Conservation (phyloP, 108 stramenopile genomes). For the Craspedostauros australis region DNA sequence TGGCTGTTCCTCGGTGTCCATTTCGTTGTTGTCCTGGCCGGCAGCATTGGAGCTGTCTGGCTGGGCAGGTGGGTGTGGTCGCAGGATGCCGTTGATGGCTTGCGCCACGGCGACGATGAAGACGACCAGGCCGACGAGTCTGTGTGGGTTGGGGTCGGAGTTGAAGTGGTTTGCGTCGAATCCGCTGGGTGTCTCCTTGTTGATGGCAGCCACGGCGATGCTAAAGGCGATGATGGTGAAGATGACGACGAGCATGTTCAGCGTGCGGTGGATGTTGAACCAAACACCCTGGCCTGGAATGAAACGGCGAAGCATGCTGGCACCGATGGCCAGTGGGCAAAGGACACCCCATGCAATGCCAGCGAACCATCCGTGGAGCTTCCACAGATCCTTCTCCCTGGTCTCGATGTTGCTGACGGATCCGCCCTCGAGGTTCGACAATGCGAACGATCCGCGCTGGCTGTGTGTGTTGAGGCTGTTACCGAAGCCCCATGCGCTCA, state of each 20-base stretch:
- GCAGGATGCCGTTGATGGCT: constrained; percentile 25
- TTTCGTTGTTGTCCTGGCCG: background rate
- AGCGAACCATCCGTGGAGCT: constrained; percentile 53
- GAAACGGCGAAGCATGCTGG: constrained; percentile 36
- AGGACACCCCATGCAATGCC: constrained; percentile 63
- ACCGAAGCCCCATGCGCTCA: constrained; percentile 37
- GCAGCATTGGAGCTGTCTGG: background rate
- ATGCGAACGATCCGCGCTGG: constrained; percentile 13
- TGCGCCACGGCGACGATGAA: constrained; percentile 40
- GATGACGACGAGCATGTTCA: constrained; percentile 22
- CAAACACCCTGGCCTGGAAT: constrained; percentile 23
- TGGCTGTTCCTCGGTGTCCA: background rate
- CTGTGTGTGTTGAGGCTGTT: constrained; percentile 34
- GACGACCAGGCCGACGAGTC: constrained; percentile 29
- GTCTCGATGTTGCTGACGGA: too few species aligned
- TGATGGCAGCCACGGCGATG: constrained; percentile 34
- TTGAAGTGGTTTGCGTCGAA: constrained; percentile 18
- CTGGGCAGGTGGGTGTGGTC: constrained; percentile 25
- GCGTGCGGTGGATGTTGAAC: constrained; percentile 33
- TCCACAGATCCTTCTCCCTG: constrained; percentile 33
- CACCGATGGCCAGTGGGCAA: constrained; percentile 49
- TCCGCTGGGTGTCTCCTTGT: constrained; percentile 18
- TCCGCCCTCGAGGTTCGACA: too few species aligned
- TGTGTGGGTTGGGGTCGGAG: constrained; percentile 14
- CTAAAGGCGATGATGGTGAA: constrained; percentile 33